These are phyloP conservation scores for Fusarium buharicum DNA, from an alignment of 2,329 filamentous ascomycete genomes.

Conservation along the genomic window DNA sequence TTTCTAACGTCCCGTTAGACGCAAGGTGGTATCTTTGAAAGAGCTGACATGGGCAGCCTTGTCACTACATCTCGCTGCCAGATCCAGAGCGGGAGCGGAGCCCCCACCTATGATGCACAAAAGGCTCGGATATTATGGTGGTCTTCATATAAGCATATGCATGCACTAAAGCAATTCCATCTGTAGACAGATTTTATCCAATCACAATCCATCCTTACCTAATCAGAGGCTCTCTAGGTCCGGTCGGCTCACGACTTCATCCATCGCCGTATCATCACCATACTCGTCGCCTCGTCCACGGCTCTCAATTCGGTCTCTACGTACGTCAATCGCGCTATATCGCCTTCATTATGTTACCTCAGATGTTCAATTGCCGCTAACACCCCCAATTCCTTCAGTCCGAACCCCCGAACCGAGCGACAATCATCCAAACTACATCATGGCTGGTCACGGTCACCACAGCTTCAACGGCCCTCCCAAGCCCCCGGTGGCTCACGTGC, in stretches of 20 bases:
- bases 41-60: conserved; percentile 14
- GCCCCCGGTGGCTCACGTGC: conserved; percentile 61
- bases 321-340: conserved; percentile 29
- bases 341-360: accelerated
- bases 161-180: background rate
- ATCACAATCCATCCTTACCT: conserved; percentile 39
- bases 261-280: conserved; percentile 32
- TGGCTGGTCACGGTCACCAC: conserved; percentile 42
- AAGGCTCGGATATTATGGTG: background rate
- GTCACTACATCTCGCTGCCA: conserved; percentile 9
- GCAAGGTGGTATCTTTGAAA: conserved; percentile 38
- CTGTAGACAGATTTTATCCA: conserved; percentile 12
- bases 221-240: conserved; percentile 36
- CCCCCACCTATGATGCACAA: conserved; percentile 32
- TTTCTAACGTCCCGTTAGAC: conserved; percentile 14
- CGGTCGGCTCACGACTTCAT: conserved; percentile 40
- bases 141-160: background rate
- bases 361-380: conserved; percentile 4
- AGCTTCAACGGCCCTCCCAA: conserved; percentile 51
- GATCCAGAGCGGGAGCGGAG: conserved; percentile 13
- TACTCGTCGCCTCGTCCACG: conserved; percentile 27
- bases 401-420: conserved; percentile 23
- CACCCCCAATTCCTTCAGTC: conserved; percentile 5
- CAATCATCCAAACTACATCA: conserved; percentile 30
- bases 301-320: conserved; percentile 36